These are phyloP conservation scores for Leccinum ochraceum DNA, from an alignment of 768 basidiomycete species.

Conservation along the genomic window DNA sequence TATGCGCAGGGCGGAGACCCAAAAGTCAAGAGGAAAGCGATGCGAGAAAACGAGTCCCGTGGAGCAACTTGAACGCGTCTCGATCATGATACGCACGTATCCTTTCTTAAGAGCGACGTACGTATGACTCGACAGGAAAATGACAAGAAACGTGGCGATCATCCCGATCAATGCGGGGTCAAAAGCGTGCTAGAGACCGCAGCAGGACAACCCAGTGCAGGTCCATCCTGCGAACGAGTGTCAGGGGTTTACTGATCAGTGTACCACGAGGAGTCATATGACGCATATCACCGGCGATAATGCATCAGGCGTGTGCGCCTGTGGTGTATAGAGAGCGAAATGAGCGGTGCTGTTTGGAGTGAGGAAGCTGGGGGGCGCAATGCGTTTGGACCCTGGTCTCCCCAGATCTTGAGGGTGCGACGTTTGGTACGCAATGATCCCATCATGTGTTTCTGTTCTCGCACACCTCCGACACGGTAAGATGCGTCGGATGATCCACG, in stretches of 20 bases:
- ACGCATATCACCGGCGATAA: slow-evolving; percentile 22
- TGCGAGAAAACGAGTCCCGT: neutral
- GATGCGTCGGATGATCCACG: slow-evolving; percentile 40
- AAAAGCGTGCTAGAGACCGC: slow-evolving; percentile 16
- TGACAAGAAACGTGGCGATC: slow-evolving; percentile 22
- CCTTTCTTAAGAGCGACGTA: neutral
- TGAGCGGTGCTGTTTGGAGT: slow-evolving; percentile 49
- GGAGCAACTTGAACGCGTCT: neutral
- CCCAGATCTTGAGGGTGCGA: slow-evolving; percentile 54
- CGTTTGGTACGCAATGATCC: slow-evolving; percentile 42
- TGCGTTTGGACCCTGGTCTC: slow-evolving; percentile 54
- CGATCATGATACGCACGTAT: neutral
- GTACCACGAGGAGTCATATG: slow-evolving; percentile 30
- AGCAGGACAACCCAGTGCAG: slow-evolving; percentile 26
- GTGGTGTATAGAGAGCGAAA: slow-evolving; percentile 61
- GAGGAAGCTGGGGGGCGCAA: slow-evolving; percentile 49
- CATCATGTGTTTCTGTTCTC: slow-evolving; percentile 65
- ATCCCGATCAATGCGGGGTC: slow-evolving; percentile 17
- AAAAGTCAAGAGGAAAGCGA: neutral
- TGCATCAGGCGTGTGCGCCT: slow-evolving; percentile 42
- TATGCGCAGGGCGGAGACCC: neutral
- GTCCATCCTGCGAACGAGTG: slow-evolving; percentile 12
- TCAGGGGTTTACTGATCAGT: neutral
- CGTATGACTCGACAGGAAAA: slow-evolving; percentile 22
- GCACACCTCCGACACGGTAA: slow-evolving; percentile 47